Base-by-base conservation (phyloP, 2,329 filamentous ascomycete species). In the Aspergillus oerlinghausenensis region DNA sequence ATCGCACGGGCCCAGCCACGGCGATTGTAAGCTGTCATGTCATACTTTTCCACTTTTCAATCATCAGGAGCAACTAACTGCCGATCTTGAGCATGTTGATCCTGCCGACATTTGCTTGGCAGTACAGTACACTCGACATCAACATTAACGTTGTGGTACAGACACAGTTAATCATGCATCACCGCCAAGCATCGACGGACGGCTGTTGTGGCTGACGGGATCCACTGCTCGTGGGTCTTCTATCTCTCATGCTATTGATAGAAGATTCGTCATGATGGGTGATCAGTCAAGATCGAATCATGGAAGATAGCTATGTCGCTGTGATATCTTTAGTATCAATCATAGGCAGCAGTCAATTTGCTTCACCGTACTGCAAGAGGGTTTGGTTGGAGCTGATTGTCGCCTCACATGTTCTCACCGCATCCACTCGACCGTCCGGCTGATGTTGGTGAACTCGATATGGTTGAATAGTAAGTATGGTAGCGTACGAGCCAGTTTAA, bases 1-100 rank as follows among this genome's bases (percentile, higher is more conserved):
- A 47, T 19, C 25, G 32, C 28, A 40, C 29, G 51, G 40, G 53
- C 25, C 53, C 53, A 51, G 47, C 53, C 48, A 55, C 53, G 48
- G 26, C 35, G 28, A 9, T 32, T 45, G 23, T 17, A 11, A 19
- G 32, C 48, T 50, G 26, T 38, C 21, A 29, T 47, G 43, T 7
- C 43, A 47, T 21, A 3, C 5, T 17, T 47, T 21, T 23, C 10
- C 5, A 14, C 11, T 21, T 3, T 47, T 14, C 21, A 23, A 26
- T 25, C 43, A 26, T 14, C 23, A 23, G 11, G 14, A 26, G 23
- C 14, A 7, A 0, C 3, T 11, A 26, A 23, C 10, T 47, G 23
- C 21, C 43, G 43, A 47, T 47, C 43, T 11, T 47, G 43, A 25
- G 43, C 21, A 47, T 25, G 4, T 47, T 47, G 21, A 47, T 47